Base-by-base conservation (phyloP, 805 yeast genomes). In the Wickerhamomyces queroliae region DNA sequence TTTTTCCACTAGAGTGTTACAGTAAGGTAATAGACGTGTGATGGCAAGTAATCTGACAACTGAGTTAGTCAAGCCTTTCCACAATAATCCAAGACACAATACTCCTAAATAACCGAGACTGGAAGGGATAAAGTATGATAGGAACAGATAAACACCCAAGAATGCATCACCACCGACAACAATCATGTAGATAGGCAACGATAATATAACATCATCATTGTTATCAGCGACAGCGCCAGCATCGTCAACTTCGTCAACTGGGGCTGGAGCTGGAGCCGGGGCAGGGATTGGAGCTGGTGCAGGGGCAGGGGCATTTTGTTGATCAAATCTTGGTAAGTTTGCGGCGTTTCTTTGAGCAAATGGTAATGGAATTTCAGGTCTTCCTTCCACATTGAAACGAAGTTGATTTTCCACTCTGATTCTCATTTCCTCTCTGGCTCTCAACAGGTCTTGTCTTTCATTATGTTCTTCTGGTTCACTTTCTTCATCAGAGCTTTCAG, bases 61-160 rank as follows among this genome's bases (percentile, higher is more conserved):
- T 5, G 40, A 35, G 1, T 40, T 10, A n/a, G 40, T 9, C 7
- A 52, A 7, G 36, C 8, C 26, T 37, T 39, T 45, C 10, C 30
- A 30, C 1, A 31, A 9, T 7, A 41, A 12, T 49, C 37, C 36
- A 54, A 51, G 24, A 42, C 49, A 7, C 39, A 30, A 63, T 40
- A 17, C 46, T 31, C 41, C 6, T 6, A 44, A 10, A 15, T 47
- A 50, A 9, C 82, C 83, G 4, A 72, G 33, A 32, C 67, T 48
- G 7, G 74, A 69, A 10, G 83, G 82, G 3, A 74, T 43, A 15
- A 70, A 58, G 47, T 74, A 77, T 1, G 72, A 59, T 12, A 64
- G 33, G 23, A 69, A 58, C 28, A 74, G 50, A 41, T 69, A 70
- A 2, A 61, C 49, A 1, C 66, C 53, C 2, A 61, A 43, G 19